Evolutionary conservation across 345 rosid species (phyloP), one percentile per base, ranked within the genome.

Genomic region (Ricinus communis): DNA sequence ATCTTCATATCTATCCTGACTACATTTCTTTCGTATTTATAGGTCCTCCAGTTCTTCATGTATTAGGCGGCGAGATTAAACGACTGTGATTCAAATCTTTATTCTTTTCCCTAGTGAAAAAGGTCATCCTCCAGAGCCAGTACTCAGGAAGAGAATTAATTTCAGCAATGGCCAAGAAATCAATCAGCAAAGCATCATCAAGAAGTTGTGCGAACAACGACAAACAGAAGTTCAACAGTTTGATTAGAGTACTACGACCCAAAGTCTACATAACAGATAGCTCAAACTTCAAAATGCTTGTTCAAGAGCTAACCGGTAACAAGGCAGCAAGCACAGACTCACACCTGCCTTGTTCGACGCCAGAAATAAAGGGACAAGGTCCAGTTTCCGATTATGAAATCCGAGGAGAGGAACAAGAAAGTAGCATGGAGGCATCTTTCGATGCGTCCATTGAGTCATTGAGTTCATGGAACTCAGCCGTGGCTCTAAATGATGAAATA

Each of bases 251-350:
- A 45, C 33, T 76, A 68, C 36, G 71, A 47, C 88, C 86, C 25
- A 85, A 79, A 33, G 88, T 82, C 31, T 82, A 81, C 71, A 82
- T 85, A 28, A 81, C 86, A 5, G 79, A 85, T 54, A 25, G 54
- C 68, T 70, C 83, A 14, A 83, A 53, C 72, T 83, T 85, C 82
- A 82, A 79, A 67, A 65, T 21, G 3, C 83, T 85, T 71, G 63
- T 58, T 52, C 88, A 85, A 71, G 80, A 80, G 62, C 63, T 58
- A 30, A 58, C 63, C 7, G 43, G 63, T 8, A 58, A 58, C 47
- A 12, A 12, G 2, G 24, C 14, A 22, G 2, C 59, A 25, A 54
- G 31, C 4, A 54, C 30, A 27, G 31, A 9, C 31, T 22, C 59
- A 54, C 28, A 8, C 6, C 22, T 53, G 19, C 27, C 57, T 53